phyloP scores from a whole-genome alignment of 805 yeast genomes.

The Saturnispora kantuleensis region DNA sequence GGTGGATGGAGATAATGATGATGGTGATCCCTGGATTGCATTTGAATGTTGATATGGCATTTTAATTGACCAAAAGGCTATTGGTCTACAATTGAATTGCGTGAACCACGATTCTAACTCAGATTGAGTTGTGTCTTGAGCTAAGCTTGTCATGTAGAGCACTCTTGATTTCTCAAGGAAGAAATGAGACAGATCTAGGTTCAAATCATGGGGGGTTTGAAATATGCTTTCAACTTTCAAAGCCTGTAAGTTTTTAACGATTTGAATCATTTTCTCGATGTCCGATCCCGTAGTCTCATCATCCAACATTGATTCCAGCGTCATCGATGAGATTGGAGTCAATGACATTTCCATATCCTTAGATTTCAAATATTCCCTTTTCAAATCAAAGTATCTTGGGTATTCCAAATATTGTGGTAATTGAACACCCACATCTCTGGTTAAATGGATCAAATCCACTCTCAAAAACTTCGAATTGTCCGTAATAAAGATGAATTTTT shows the following conservation, averaged over 20 bases:
- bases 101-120: slow-evolving; percentile 89
- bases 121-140: slow-evolving; percentile 79
- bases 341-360: slow-evolving; percentile 29
- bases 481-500: slow-evolving; percentile 55
- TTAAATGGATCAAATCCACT: slow-evolving; percentile 72
- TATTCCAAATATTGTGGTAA: slow-evolving; percentile 69
- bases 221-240: slow-evolving; percentile 26
- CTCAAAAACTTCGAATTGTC: slow-evolving; percentile 59
- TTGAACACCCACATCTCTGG: slow-evolving; percentile 61
- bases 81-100: slow-evolving; percentile 75
- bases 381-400: slow-evolving; percentile 67
- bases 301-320: neutral
- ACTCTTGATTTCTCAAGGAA: slow-evolving; percentile 65
- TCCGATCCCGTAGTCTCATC: neutral
- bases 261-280: slow-evolving; percentile 1
- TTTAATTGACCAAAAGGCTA: slow-evolving; percentile 76
- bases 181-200: slow-evolving; percentile 63
- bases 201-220: slow-evolving; percentile 66
- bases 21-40: slow-evolving; percentile 6
- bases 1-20: slow-evolving; percentile 12
- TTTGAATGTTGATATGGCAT: slow-evolving; percentile 4
- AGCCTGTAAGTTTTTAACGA: neutral
- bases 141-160: slow-evolving; percentile 70
- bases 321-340: slow-evolving; percentile 3
- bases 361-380: slow-evolving; percentile 66